phyloP scores from a whole-genome alignment of 768 basidiomycete genomes.

The Butyriboletus loyo region DNA sequence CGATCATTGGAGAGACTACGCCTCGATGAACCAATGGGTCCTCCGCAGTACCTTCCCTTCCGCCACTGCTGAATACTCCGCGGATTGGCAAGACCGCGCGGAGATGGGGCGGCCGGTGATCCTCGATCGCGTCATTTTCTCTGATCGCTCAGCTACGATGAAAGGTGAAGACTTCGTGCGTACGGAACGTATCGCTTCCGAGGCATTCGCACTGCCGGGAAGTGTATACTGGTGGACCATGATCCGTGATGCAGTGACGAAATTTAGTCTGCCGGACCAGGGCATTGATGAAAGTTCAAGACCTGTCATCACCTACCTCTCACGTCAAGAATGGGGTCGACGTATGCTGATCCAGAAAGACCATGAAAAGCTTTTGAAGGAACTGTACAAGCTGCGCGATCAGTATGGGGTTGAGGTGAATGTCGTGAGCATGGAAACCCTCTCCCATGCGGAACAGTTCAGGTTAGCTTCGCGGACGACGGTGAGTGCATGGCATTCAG shows the following conservation, averaged over 20 bases:
- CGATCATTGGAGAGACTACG: conserved; percentile 87
- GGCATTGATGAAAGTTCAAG: conserved; percentile 45
- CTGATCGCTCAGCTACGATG: conserved; percentile 85
- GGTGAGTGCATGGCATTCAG: conserved; percentile 41
- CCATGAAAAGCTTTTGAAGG: conserved; percentile 76
- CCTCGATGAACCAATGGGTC: conserved; percentile 88
- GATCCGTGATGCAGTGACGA: conserved; percentile 67
- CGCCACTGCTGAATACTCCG: conserved; percentile 70
- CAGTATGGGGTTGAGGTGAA: conserved; percentile 83
- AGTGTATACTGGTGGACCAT: conserved; percentile 84
- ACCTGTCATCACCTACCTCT: conserved; percentile 91
- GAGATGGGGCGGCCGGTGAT: conserved; percentile 68
- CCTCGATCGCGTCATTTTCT: conserved; percentile 84
- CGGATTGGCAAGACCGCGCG: conserved; percentile 82
- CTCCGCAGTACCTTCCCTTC: conserved; percentile 79
- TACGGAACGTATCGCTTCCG: conserved; percentile 74
- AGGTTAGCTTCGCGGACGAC: conserved; percentile 80
- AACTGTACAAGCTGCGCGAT: conserved; percentile 66
- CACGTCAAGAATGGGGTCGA: conserved; percentile 84
- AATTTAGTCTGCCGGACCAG: conserved; percentile 60
- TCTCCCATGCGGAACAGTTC: conserved; percentile 79
- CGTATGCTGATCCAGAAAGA: conserved; percentile 74
- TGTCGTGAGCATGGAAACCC: conserved; percentile 79
- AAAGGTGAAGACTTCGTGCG: conserved; percentile 59
- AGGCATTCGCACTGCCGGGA: conserved; percentile 72